phyloP scores from a whole-genome alignment of 2,329 filamentous ascomycete species.

The Aspergillus glaucus region DNA sequence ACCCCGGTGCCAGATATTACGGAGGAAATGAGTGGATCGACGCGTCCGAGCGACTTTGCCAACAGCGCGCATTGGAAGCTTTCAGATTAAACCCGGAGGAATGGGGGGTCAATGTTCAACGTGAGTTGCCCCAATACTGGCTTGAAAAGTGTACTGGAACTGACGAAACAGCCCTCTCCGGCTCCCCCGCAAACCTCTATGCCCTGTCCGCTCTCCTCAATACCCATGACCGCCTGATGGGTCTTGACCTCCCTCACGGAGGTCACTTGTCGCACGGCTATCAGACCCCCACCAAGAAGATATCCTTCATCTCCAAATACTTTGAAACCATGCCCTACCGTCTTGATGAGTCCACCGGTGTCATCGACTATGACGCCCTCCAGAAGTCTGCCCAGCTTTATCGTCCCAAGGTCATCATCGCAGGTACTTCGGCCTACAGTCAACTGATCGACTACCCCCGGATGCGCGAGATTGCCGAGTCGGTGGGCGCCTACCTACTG shows the following conservation, averaged over 20 bases:
- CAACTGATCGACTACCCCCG: constrained; percentile 92
- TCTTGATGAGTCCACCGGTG: constrained; percentile 67
- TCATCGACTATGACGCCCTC: constrained; percentile 94
- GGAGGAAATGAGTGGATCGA: constrained; percentile 97
- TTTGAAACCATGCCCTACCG: constrained; percentile 98
- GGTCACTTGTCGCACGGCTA: constrained; percentile 96
- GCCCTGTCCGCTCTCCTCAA: constrained; percentile 96
- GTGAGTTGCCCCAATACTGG: constrained; percentile 40
- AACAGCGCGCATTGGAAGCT: constrained; percentile 79
- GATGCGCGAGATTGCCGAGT: constrained; percentile 94
- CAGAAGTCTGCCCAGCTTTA: constrained; percentile 86
- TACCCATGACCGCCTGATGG: constrained; percentile 94
- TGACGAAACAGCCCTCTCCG: constrained; percentile 61
- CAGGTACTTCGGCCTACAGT: constrained; percentile 97
- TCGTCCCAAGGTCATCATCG: constrained; percentile 92
- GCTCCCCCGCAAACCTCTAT: constrained; percentile 66
- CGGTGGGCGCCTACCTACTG: constrained; percentile 86
- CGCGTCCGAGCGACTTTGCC: constrained; percentile 79
- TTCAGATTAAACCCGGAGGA: constrained; percentile 77
- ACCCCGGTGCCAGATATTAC: constrained; percentile 93
- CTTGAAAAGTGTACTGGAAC: constrained; percentile 8
- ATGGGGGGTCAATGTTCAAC: constrained; percentile 96
- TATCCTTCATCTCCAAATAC: constrained; percentile 96
- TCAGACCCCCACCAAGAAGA: constrained; percentile 92
- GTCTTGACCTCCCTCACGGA: constrained; percentile 87